phyloP scores from a whole-genome alignment of 2,329 filamentous ascomycete genomes.

The Leptographium radiaticola region DNA sequence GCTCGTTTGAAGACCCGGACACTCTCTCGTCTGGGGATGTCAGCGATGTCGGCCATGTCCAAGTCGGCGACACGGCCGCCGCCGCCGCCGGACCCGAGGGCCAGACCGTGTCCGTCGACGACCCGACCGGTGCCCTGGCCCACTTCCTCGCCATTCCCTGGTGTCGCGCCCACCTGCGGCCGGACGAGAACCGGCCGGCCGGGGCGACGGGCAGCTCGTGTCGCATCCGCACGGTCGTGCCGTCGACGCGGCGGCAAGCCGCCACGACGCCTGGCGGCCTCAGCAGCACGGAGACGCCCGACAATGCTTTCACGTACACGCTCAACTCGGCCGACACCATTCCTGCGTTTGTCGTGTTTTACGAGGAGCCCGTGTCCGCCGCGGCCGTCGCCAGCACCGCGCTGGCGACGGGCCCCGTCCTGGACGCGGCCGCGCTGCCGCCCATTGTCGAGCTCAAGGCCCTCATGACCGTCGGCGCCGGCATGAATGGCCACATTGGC shows the following conservation, averaged over 20 bases:
- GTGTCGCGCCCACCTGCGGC: conserved; percentile 29
- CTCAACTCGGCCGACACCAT: conserved; percentile 38
- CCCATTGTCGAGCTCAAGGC: conserved; percentile 18
- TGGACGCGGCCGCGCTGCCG: not conserved
- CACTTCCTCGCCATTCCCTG: conserved; percentile 30
- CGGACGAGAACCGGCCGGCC: conserved; percentile 14
- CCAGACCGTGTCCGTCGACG: not conserved
- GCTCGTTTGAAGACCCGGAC: not conserved
- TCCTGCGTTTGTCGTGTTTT: conserved; percentile 27
- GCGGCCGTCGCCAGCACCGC: not conserved
- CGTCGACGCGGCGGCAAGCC: conserved; percentile 12
- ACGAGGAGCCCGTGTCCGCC: conserved; percentile 18
- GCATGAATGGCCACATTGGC: conserved; percentile 38
- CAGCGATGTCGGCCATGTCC: no score
- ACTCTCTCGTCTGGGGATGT: no score
- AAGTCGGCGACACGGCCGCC: not conserved
- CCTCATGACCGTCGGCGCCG: conserved; percentile 30
- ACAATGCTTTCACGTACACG: conserved; percentile 28
- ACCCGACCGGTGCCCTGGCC: not conserved
- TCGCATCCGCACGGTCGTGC: conserved; percentile 23
- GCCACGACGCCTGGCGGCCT: not conserved
- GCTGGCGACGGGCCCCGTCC: not conserved
- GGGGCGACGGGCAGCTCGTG: conserved; percentile 4
- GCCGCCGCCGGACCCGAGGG: not conserved
- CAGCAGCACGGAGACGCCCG: not conserved